Conservation (phyloP, 805 yeast genomes). For the Candida dajiaensis region DNA sequence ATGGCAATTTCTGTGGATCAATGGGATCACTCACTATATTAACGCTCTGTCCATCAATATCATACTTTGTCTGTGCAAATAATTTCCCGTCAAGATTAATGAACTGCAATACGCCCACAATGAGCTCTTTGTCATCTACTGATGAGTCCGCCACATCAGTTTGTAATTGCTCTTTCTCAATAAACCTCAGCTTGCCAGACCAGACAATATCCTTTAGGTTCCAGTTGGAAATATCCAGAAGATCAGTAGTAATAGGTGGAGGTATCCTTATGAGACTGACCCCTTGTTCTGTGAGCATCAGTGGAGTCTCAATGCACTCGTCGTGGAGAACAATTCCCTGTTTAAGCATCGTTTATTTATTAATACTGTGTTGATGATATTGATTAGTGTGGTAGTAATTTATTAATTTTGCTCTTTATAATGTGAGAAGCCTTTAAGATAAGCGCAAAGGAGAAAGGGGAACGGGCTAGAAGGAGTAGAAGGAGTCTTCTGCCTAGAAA, state of each 20-base stretch:
- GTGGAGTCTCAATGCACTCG: not conserved
- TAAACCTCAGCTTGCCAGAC: slow-evolving; percentile 27
- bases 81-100: slow-evolving; percentile 19
- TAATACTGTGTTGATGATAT: not conserved
- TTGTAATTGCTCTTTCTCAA: slow-evolving; percentile 21
- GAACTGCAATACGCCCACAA: slow-evolving; percentile 8
- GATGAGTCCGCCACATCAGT: not conserved
- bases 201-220: slow-evolving; percentile 29
- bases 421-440: too few species aligned
- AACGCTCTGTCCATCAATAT: slow-evolving; percentile 25
- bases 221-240: slow-evolving; percentile 22
- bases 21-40: slow-evolving; percentile 7
- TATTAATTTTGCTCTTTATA: too few species aligned
- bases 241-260: slow-evolving; percentile 6
- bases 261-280: slow-evolving; percentile 8
- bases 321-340: not conserved
- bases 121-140: not conserved
- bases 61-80: slow-evolving; percentile 32
- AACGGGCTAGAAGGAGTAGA: too few species aligned
- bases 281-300: not conserved
- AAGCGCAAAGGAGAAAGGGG: too few species aligned
- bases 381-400: too few species aligned
- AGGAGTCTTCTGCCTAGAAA: too few species aligned
- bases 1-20: slow-evolving; percentile 16
- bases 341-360: not conserved